Base-by-base conservation (phyloP, 2,329 filamentous ascomycete genomes). In the Exserohilum turcica region DNA sequence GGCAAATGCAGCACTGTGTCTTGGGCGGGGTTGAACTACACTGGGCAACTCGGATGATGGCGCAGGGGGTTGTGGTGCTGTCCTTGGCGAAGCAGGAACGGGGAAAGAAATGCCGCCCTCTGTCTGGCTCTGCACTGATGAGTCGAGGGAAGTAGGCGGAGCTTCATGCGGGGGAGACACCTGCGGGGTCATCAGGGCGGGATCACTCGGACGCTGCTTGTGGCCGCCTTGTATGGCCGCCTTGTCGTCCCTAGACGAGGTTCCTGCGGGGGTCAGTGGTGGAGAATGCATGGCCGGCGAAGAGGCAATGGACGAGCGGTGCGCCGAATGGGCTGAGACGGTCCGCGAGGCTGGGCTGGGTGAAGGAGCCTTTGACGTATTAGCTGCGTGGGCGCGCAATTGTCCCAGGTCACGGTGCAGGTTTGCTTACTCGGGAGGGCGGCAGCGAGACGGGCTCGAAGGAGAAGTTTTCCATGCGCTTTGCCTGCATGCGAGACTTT, bases 381-480 rank as follows among this genome's bases (percentile, higher is more conserved):
- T 61, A 70, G 71, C 62, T 50, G 31, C 40, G 32, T 48, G 46
- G 36, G n/a, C 19, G 37, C 21, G n/a, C 38, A 39, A 53, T 33
- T 37, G 38, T 32, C 28, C 44, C 48, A 35, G 31, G 36, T 19
- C 19, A 42, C 37, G 19, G 7, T 12, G 21, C 15, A 32, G 36
- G 59, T 16, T 45, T 63, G 83, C 88, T 76, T 86, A 93, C 91
- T 77, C 90, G 84, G 39, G 91, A 93, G 28, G 85, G 82, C 32
- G 94, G 93, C 46, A 97, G 81, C 31, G 94, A 97, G 59, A 96
- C 87, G 29, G 93, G 88, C 72, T 97, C 92, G 69, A 92, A 97
- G 37, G 89, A 87, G 76, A 91, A 96, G 71, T 92, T 90, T 71
- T 89, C 89, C 80, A 96, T 85, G 59, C 92, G 86, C 52, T 86